These are phyloP conservation scores for Vigna radiata DNA, from an alignment of 306 rosid genomes.

Conservation along the genomic window DNA sequence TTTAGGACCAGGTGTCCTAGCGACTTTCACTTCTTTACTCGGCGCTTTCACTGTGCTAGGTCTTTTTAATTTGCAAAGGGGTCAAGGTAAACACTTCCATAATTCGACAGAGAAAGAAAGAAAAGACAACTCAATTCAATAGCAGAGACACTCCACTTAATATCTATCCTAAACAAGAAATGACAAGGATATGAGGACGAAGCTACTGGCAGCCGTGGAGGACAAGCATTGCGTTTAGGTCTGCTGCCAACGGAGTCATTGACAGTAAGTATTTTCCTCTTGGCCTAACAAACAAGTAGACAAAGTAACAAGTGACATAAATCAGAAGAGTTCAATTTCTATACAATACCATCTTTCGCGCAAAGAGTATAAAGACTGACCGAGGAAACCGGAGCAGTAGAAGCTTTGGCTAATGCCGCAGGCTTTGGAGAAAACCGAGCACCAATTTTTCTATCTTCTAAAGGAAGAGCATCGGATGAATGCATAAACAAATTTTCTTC, in stretches of 20 bases:
- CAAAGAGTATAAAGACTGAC: constrained; percentile 52
- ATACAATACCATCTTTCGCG: neutral
- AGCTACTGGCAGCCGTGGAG: constrained; percentile 66
- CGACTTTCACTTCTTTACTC: constrained; percentile 56
- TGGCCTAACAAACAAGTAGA: constrained; percentile 57
- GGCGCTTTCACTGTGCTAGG: constrained; percentile 55
- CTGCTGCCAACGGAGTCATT: constrained; percentile 61
- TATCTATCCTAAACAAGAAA: constrained; percentile 16
- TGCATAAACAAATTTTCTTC: constrained; percentile 65
- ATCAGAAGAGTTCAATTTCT: constrained; percentile 11
- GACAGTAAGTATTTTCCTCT: constrained; percentile 64
- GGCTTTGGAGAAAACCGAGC: constrained; percentile 56
- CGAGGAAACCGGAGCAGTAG: constrained; percentile 48
- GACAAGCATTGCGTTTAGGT: constrained; percentile 73
- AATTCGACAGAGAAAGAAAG: constrained; percentile 32
- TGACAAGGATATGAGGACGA: constrained; percentile 84
- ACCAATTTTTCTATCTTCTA: constrained; percentile 39
- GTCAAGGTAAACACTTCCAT: constrained; percentile 62
- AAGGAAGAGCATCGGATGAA: constrained; percentile 43
- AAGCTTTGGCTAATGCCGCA: constrained; percentile 44
- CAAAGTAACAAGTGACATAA: constrained; percentile 13
- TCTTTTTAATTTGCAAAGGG: constrained; percentile 62
- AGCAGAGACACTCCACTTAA: constrained; percentile 15
- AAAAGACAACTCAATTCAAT: constrained; percentile 30
- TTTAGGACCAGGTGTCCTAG: constrained; percentile 60